A percentile compares a stretch with the other conserved stretches of the same genome.
Evolutionary conservation across 2,329 filamentous ascomycete genomes (phyloP).

Genomic region (Xylariaceae sp.): DNA sequence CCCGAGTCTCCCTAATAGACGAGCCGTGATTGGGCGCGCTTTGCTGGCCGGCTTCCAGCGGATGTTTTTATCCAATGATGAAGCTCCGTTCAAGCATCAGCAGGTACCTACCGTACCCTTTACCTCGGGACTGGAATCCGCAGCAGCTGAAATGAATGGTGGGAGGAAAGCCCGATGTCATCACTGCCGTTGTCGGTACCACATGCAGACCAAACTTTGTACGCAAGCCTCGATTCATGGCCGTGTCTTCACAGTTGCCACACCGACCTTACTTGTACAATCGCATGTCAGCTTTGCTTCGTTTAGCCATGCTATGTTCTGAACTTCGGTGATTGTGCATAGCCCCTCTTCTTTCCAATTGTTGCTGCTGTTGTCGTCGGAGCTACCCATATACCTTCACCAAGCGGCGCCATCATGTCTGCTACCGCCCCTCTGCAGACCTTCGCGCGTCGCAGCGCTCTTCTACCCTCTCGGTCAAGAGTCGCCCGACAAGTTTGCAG

Average conservation of each 20-base stretch:
- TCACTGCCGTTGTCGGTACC: slow-evolving; percentile 2
- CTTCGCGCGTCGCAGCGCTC: slow-evolving; percentile 25
- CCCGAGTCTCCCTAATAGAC: slow-evolving; percentile 12
- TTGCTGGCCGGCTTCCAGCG: slow-evolving; percentile 9
- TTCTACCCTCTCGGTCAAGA: slow-evolving; percentile 22
- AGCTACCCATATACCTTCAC: not conserved
- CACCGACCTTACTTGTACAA: no score
- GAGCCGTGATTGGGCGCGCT: slow-evolving; percentile 9
- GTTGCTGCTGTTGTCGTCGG: no score
- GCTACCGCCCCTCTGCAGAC: slow-evolving; percentile 26
- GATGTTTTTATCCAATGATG: not conserved
- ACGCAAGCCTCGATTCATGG: no score
- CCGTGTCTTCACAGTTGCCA: no score
- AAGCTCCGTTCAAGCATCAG: not conserved
- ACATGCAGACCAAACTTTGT: not conserved
- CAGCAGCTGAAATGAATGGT: no score
- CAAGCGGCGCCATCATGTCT: slow-evolving; percentile 23
- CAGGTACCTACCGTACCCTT: not conserved
- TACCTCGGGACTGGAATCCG: no score
- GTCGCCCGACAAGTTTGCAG: slow-evolving; percentile 14
- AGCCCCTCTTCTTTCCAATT: no score
- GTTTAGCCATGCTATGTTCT: no score
- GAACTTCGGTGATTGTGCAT: no score
- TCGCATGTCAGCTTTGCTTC: no score
- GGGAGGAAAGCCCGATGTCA: slow-evolving; percentile 13